Conservation (phyloP, 2,329 filamentous ascomycete species). For the Phyllachora maydis region DNA sequence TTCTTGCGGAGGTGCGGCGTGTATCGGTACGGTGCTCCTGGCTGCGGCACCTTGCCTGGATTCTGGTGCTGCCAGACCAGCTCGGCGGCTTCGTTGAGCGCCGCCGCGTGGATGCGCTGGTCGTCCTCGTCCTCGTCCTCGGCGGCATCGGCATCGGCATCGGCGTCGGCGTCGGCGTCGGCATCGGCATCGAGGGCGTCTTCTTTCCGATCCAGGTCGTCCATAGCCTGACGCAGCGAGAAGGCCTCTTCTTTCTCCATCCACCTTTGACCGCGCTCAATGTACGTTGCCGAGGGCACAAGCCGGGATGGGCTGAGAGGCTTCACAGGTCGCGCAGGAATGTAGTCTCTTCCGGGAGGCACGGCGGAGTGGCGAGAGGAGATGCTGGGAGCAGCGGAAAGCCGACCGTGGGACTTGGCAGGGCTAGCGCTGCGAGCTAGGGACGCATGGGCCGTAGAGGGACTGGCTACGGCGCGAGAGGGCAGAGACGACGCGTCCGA, state of each 20-base stretch:
- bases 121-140: conserved; percentile 28
- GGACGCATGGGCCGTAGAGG: too few species aligned
- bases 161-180: conserved; percentile 5
- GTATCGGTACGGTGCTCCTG: conserved; percentile 46
- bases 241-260: conserved; percentile 63
- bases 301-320: conserved; percentile 37
- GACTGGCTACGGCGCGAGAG: too few species aligned
- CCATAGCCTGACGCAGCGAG: conserved; percentile 50
- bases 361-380: too few species aligned
- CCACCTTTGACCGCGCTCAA: conserved; percentile 55
- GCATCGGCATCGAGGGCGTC: conserved; percentile 2
- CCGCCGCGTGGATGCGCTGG: conserved; percentile 42
- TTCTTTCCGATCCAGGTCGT: conserved; percentile 37
- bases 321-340: conserved; percentile 17
- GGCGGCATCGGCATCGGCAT: conserved; percentile 3
- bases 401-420: too few species aligned
- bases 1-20: conserved; percentile 47
- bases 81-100: conserved; percentile 58
- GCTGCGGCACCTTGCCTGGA: conserved; percentile 28
- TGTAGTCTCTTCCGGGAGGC: too few species aligned
- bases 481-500: too few species aligned
- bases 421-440: too few species aligned
- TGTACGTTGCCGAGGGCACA: conserved; percentile 46
- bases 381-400: too few species aligned
- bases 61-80: conserved; percentile 61